These are phyloP conservation scores for Zoysia matrella DNA, from an alignment of 202 grass and related monocot genomes.

Conservation along the genomic window DNA sequence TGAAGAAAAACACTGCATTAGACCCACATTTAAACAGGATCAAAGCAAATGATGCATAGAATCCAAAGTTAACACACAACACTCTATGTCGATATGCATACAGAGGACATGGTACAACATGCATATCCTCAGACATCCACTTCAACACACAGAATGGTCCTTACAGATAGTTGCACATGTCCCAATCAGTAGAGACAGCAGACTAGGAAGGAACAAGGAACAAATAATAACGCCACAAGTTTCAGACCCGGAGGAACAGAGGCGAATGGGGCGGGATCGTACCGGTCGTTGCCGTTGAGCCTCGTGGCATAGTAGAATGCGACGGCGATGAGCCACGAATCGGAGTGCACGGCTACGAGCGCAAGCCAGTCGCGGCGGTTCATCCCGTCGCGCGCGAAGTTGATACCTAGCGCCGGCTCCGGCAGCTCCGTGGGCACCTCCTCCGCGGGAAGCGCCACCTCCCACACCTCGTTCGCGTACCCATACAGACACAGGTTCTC, in stretches of 20 bases:
- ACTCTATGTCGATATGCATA: not conserved
- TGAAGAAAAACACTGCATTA: not conserved
- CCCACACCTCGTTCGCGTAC: no score
- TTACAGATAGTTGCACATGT: not conserved
- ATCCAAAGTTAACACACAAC: not conserved
- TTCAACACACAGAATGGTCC: slow-evolving; percentile 18
- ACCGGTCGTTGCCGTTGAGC: no score
- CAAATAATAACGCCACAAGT: not conserved
- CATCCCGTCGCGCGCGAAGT: no score
- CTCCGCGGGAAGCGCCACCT: no score
- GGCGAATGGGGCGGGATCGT: not conserved
- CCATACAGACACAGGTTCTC: slow-evolving; percentile 62
- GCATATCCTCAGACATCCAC: not conserved
- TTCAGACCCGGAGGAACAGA: not conserved
- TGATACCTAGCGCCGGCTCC: no score
- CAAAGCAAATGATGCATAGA: slow-evolving; percentile 1
- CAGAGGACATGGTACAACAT: not conserved
- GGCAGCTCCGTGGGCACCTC: no score
- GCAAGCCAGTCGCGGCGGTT: no score
- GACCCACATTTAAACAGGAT: not conserved
- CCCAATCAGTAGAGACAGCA: not conserved
- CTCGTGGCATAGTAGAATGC: no score
- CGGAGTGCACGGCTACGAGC: no score
- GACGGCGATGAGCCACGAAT: no score
- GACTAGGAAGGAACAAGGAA: not conserved